Conservation (phyloP, 257 asterid species). For the Gentiana dahurica region DNA sequence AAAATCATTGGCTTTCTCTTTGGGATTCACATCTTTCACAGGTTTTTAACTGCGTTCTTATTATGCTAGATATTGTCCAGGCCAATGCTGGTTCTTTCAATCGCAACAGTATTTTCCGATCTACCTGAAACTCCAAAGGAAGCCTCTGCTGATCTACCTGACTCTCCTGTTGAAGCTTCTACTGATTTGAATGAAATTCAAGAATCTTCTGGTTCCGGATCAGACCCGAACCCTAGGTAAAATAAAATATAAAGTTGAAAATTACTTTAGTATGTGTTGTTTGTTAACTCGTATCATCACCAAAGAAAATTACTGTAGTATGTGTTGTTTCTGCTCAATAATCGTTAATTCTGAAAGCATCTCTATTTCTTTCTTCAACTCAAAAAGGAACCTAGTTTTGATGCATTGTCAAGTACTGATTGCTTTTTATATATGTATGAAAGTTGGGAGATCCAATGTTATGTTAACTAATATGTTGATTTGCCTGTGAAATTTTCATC, state of each 20-base stretch:
- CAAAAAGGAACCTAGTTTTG: neutral
- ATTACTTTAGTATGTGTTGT: neutral
- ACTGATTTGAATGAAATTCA: slow-evolving; percentile 10
- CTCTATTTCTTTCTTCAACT: neutral
- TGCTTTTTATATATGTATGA: too few relatives aligned
- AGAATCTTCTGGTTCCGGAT: slow-evolving; percentile 10
- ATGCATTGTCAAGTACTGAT: neutral
- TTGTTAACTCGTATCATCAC: too few relatives aligned
- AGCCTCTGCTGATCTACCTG: slow-evolving; percentile 16
- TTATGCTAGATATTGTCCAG: slow-evolving; percentile 31
- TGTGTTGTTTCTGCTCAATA: too few relatives aligned
- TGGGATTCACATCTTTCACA: neutral
- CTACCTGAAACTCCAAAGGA: slow-evolving; percentile 14
- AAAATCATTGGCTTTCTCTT: neutral
- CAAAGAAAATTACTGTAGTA: neutral
- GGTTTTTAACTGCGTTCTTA: neutral
- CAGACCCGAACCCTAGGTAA: slow-evolving; percentile 11
- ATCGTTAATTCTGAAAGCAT: too few relatives aligned
- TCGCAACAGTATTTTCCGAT: slow-evolving; percentile 34
- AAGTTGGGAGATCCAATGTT: too few relatives aligned
- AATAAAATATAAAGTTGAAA: neutral
- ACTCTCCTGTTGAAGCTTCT: slow-evolving; percentile 10
- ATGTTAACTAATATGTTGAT: too few relatives aligned
- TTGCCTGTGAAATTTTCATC: neutral
- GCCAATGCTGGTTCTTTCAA: slow-evolving; percentile 37